phyloP scores from a whole-genome alignment of 768 basidiomycete species.

The Suillus sp. region DNA sequence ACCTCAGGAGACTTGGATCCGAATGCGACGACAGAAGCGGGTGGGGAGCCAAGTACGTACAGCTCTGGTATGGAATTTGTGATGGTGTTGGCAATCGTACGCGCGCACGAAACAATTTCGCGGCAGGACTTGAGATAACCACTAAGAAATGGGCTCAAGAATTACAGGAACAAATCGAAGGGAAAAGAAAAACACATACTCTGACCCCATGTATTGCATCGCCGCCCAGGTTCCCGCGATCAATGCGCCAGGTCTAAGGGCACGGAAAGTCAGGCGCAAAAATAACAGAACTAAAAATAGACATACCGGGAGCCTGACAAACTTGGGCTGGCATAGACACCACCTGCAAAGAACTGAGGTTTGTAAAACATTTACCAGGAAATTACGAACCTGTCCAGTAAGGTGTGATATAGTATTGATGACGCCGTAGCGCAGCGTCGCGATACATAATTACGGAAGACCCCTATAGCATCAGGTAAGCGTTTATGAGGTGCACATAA shows the following conservation, averaged over 20 bases:
- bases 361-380: background rate
- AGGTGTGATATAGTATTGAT: slow-evolving; percentile 87
- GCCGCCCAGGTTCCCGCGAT: slow-evolving; percentile 97
- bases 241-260: slow-evolving; percentile 77
- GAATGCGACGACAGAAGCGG: slow-evolving; percentile 90
- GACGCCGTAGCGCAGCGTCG: slow-evolving; percentile 67
- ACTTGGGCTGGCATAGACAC: slow-evolving; percentile 88
- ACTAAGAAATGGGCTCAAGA: slow-evolving; percentile 37
- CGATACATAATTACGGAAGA: slow-evolving; percentile 96
- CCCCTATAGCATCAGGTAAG: slow-evolving; percentile 48
- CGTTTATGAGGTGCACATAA: slow-evolving; percentile 7
- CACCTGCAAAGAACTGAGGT: slow-evolving; percentile 48
- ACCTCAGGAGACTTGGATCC: slow-evolving; percentile 53
- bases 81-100: slow-evolving; percentile 69
- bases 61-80: slow-evolving; percentile 74
- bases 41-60: slow-evolving; percentile 86
- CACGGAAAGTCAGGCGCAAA: background rate
- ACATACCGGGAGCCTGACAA: slow-evolving; percentile 86
- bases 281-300: background rate
- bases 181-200: slow-evolving; percentile 48
- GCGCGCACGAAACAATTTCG: slow-evolving; percentile 75
- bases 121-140: slow-evolving; percentile 89
- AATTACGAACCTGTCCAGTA: slow-evolving; percentile 66
- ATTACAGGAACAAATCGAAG: slow-evolving; percentile 8
- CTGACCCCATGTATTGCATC: slow-evolving; percentile 88